Evolutionary conservation across 2,329 filamentous ascomycete genomes (phyloP), one percentile per base, ranked within the genome.

Genomic region (Clarireedia hainanense): DNA sequence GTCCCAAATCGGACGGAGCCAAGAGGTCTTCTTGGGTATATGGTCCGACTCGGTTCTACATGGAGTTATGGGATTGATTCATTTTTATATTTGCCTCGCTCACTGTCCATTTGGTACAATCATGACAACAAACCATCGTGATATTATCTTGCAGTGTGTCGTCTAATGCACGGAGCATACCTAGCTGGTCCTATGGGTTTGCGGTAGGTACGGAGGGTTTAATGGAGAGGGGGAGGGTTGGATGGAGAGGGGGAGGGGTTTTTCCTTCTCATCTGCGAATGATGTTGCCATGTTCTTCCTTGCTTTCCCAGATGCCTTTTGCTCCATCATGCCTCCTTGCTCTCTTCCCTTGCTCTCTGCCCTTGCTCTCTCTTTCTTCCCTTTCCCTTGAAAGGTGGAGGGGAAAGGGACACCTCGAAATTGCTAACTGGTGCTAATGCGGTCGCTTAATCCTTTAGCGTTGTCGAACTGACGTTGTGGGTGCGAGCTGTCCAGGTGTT

Each of bases 401-500:
- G 12, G 23, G n/a, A 26, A 47, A 47, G 45, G 26, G 26, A 27
- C n/a, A 26, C n/a, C 23, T n/a, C 26, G 40, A 6, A 23, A 17
- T 24, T 24, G 23, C 14, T 15, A 27, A 20, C 20, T 20, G 20
- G 20, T 20, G 30, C 42, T n/a, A 15, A 20, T 47, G 42, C 20
- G 9, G 37, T 53, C 51, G 51, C 51, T 53, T 53, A 40, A 48
- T 39, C 6, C 15, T 23, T 48, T 48, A 37, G 40, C 50, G 39
- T 51, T 17, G 26, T 46, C 23, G 39, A 36, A 43, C 48, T 46
- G 50, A 52, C 39, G 50, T 46, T 52, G 26, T n/a, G 47, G 43
- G n/a, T 20, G 45, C 23, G 45, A 47, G 23, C 23, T 46, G 43
- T 23, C 12, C 36, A 34, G 30, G 15, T 37, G n/a, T 47, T 27